These are phyloP conservation scores for Macrolepiota fuliginosa DNA, from an alignment of 768 basidiomycete genomes.

Conservation along the genomic window DNA sequence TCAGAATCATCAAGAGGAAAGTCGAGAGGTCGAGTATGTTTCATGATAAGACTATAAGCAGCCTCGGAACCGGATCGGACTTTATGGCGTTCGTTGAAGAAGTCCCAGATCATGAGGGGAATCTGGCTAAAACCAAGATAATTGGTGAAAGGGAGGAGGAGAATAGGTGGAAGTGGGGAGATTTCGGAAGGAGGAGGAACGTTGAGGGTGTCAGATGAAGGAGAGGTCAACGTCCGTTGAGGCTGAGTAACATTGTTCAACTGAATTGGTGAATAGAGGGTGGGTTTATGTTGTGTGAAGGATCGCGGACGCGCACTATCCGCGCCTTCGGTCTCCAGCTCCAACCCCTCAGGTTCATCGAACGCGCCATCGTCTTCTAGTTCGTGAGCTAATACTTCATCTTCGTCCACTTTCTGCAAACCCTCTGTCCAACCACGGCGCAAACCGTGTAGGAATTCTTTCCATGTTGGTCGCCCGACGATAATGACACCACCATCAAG, in stretches of 20 bases:
- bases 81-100: constrained; percentile 85
- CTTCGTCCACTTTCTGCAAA: constrained; percentile 63
- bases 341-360: constrained; percentile 54
- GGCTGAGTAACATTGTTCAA: constrained; percentile 14
- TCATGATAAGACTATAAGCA: constrained; percentile 70
- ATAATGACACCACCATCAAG: constrained; percentile 84
- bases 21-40: constrained; percentile 57
- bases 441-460: constrained; percentile 92
- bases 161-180: constrained; percentile 75
- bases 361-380: constrained; percentile 76
- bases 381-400: constrained; percentile 65
- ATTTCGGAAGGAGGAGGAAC: constrained; percentile 32
- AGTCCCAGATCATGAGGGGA: constrained; percentile 87
- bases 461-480: constrained; percentile 86
- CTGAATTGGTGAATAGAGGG: constrained; percentile 20
- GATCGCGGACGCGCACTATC: constrained; percentile 12
- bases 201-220: constrained; percentile 31
- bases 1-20: constrained; percentile 27
- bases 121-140: constrained; percentile 81
- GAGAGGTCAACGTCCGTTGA: not conserved
- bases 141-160: constrained; percentile 72
- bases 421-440: constrained; percentile 81
- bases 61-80: constrained; percentile 81
- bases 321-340: constrained; percentile 16
- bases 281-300: constrained; percentile 21